phyloP scores from a whole-genome alignment of 192 early-diverging fungal species.

The Coemansia sp. region DNA sequence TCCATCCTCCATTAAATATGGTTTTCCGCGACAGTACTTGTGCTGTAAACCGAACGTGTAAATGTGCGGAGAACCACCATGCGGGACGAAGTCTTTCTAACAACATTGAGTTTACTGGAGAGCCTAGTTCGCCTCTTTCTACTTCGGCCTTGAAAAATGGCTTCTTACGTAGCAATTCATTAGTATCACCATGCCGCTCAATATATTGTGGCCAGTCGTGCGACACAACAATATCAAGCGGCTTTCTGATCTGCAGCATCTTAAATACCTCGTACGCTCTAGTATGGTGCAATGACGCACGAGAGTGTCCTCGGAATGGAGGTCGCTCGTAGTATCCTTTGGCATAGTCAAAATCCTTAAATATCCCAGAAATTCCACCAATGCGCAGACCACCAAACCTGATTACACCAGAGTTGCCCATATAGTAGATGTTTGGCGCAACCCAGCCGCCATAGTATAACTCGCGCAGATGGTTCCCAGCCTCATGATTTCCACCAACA shows the following conservation, averaged over 20 bases:
- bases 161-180: slow-evolving; percentile 64
- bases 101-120: slow-evolving; percentile 67
- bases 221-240: slow-evolving; percentile 86
- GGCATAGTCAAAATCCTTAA: slow-evolving; percentile 61
- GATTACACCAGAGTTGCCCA: slow-evolving; percentile 84
- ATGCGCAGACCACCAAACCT: slow-evolving; percentile 88
- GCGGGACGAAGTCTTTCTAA: slow-evolving; percentile 73
- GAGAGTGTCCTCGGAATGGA: slow-evolving; percentile 69
- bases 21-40: slow-evolving; percentile 55
- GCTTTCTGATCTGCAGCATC: slow-evolving; percentile 66
- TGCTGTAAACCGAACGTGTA: slow-evolving; percentile 90
- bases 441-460: slow-evolving; percentile 97
- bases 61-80: slow-evolving; percentile 95
- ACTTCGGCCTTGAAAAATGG: slow-evolving; percentile 76
- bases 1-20: slow-evolving; percentile 27
- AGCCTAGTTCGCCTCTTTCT: slow-evolving; percentile 62
- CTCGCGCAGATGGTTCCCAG: slow-evolving; percentile 91
- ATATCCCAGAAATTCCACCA: slow-evolving; percentile 92
- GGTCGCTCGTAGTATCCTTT: slow-evolving; percentile 70
- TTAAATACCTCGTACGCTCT: slow-evolving; percentile 80
- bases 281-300: slow-evolving; percentile 81
- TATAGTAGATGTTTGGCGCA: slow-evolving; percentile 86
- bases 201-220: slow-evolving; percentile 97
- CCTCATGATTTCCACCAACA: slow-evolving; percentile 99
- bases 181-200: slow-evolving; percentile 71